Conservation (phyloP, 148 eudicot species). For the Vaccinium macrocarpon region DNA sequence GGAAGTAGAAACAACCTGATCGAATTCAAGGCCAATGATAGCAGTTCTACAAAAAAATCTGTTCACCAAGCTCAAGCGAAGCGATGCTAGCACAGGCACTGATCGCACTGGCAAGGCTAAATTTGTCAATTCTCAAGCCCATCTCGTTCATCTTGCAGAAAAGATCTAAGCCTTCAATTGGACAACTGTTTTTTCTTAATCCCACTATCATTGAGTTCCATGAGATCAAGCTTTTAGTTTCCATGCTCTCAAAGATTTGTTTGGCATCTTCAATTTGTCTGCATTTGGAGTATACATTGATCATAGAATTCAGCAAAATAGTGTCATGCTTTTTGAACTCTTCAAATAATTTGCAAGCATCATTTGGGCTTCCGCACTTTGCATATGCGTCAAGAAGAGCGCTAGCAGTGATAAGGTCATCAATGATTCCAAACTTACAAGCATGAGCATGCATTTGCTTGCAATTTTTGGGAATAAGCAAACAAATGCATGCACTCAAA, state of each 20-base stretch:
- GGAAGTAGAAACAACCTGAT: conserved; percentile 64
- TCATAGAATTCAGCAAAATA: conserved; percentile 82
- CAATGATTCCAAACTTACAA: conserved; percentile 47
- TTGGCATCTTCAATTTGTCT: conserved; percentile 78
- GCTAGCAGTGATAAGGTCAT: conserved; percentile 54
- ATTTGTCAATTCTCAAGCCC: conserved; percentile 52
- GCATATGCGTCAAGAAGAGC: conserved; percentile 69
- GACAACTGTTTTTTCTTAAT: conserved; percentile 68
- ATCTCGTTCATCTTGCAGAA: conserved; percentile 61
- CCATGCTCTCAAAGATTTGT: conserved; percentile 54
- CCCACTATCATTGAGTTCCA: conserved; percentile 93
- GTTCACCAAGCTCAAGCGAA: conserved; percentile 69
- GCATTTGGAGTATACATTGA: conserved; percentile 60
- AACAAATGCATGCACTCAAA: conserved; percentile 53
- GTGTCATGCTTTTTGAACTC: conserved; percentile 71
- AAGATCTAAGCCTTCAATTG: conserved; percentile 51
- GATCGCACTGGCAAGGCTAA: conserved; percentile 69
- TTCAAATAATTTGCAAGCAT: conserved; percentile 60
- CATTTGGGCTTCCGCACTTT: conserved; percentile 55
- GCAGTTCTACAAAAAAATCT: conserved; percentile 67
- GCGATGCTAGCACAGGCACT: conserved; percentile 77
- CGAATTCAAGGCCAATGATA: conserved; percentile 55
- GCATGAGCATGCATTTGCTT: conserved; percentile 61
- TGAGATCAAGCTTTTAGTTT: conserved; percentile 65
- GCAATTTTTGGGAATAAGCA: conserved; percentile 43